Base-by-base conservation (phyloP, 108 stramenopile genomes). In the Cyclotella cryptica region DNA sequence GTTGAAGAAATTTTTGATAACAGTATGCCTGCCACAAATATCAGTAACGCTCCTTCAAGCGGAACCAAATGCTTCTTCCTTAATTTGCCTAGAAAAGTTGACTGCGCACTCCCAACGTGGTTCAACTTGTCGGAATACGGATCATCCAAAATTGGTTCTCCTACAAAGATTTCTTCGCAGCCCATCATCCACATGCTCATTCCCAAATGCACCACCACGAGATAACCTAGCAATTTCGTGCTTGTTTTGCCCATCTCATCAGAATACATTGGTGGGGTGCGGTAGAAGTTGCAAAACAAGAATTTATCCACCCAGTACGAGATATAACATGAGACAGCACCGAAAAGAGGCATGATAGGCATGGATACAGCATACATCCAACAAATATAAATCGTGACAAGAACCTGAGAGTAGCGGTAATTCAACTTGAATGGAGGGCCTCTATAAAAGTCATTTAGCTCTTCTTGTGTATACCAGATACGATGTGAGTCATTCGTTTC, bases 301-400 rank as follows among this genome's bases (percentile, higher is more conserved):
- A 81, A 89, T 70, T 93, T 93, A 72, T 95, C 93, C 17, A 92
- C 88, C 90, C 87, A 90, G 71, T 87, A 95, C 24, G 72, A 86
- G 14, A 93, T 61, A 46, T 72, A 84, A 77, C 88, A 92, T 1
- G 83, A 84, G 13, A 85, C 21, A 24, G 75, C 78, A 22, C 89
- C 92, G 55, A 95, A 72, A 39, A 88, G 64, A 9, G 83, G 84
- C 69, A 95, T 72, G 27, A 95, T 7, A 11, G 93, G 93, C 81
- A 95, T 90, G 21, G 89, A 88, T 40, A 88, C 71, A 26, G 87
- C 65, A 73, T 91, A 95, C 80, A 87, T 86, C 73, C 88, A 85
- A 75, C 90, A 92, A 29, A 95, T 86, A 66, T 87, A 91, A 55
- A 95, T 78, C 30, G 86, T 90, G 30, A 88, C 89, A 22, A 90